Base-by-base conservation (phyloP, 1,284 basidiomycete genomes). In the Melanopsichium pennsylvanicum region DNA sequence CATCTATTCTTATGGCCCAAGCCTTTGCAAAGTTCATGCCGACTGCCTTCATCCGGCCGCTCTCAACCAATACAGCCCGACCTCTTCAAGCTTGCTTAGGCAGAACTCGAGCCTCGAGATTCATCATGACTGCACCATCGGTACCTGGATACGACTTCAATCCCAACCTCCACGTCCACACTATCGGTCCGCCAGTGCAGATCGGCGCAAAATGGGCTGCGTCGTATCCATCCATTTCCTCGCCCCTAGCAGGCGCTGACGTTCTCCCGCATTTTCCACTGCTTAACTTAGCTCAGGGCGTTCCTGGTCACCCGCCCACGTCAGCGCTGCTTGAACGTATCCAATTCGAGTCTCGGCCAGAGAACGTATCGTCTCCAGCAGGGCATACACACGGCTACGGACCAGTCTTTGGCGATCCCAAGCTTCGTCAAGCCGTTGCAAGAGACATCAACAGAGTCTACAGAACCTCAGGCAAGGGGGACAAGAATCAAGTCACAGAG, bases 371-470 rank as follows among this genome's bases (percentile, higher is more conserved):
- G 33, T 42, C 41, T 2, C 56, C 61, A n/a, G 56, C 51, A 22
- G 60, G 51, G 16, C 60, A 64, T 0, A 75, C 82, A 46, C 69
- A 87, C 72, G 86, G 86, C 7, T 94, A 94, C 66, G 86, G 87
- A 5, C 83, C 85, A 1, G 88, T 87, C 52, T 84, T 86, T 43
- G 92, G 92, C 2, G 88, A 91, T 60, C 78, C 80, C 0, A 75
- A 72, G 1, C 78, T 93, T 16, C 83, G 90, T 18, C 66, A 83
- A 23, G 87, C 86, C 0, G 80, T 92, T 16, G 86, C 85, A 0
- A 81, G 83, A 9, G 90, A 93, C 81, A 87, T 91, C 84, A 86
- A 85, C 59, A 47, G 66, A 1, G 83, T 85, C 0, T 94, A 94
- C 77, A 85, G 86, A 0, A 42, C 76, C 5, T 35, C 45, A 7